Evolutionary conservation across 208 protist genomes (phyloP).

Genomic region (Spongospora subterranea): DNA sequence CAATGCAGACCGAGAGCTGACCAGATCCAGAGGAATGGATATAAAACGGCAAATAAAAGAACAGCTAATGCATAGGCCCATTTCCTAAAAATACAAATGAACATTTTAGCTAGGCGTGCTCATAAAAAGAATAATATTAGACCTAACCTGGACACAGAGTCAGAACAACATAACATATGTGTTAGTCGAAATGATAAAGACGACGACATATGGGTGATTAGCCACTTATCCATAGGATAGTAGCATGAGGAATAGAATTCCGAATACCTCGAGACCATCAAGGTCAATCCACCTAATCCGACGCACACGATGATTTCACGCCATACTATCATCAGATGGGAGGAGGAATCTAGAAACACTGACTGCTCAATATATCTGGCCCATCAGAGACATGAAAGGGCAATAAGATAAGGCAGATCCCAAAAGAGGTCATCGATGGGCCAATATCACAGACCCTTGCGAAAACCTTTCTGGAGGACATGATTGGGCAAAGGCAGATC

Average conservation of each 20-base stretch:
- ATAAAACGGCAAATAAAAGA: not conserved
- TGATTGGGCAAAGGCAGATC: too few relatives aligned
- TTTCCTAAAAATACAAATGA: not conserved
- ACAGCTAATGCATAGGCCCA: not conserved
- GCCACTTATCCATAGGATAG: conserved; percentile 1
- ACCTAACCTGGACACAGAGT: not conserved
- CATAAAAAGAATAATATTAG: not conserved
- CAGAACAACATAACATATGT: not conserved
- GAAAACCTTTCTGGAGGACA: too few relatives aligned
- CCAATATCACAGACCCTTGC: too few relatives aligned
- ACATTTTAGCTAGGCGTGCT: not conserved
- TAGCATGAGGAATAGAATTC: not conserved
- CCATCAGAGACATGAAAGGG: not conserved
- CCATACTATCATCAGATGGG: not conserved
- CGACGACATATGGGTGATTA: not conserved
- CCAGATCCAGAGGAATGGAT: conserved; percentile 48
- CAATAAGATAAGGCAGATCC: not conserved
- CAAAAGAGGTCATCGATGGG: not conserved
- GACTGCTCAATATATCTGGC: not conserved
- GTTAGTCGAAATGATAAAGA: not conserved
- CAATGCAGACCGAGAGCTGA: not conserved
- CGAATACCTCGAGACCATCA: not conserved
- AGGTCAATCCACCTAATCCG: not conserved
- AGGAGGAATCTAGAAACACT: not conserved
- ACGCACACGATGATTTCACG: not conserved